Percentiles rank a stretch among this genome's conserved stretches.
These are phyloP conservation scores for Flueggea neowawraea DNA, from an alignment of 441 rosid species.

Conservation along the genomic window DNA sequence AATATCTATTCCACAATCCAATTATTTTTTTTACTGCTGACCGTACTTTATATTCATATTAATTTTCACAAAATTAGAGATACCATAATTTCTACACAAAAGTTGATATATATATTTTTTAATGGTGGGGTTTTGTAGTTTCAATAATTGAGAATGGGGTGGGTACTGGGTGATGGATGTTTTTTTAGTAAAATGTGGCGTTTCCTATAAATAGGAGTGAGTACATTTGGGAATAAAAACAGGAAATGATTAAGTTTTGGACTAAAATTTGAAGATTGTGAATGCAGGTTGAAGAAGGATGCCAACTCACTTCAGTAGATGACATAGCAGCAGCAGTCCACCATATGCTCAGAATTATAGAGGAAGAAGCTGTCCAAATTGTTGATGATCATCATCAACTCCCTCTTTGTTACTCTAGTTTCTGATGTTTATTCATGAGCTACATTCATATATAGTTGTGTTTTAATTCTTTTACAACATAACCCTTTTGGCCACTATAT, in stretches of 20 bases:
- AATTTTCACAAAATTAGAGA: no score
- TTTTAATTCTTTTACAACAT: no score
- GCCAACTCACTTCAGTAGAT: slow-evolving; percentile 76
- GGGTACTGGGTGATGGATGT: not conserved
- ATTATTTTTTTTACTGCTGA: no score
- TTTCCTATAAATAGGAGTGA: slow-evolving; percentile 4
- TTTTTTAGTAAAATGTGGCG: not conserved
- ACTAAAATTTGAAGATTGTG: slow-evolving; percentile 13
- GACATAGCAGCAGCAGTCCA: slow-evolving; percentile 88
- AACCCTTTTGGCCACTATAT: no score
- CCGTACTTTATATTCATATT: not conserved
- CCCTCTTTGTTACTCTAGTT: no score
- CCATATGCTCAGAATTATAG: slow-evolving; percentile 77
- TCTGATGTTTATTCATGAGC: no score
- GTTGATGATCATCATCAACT: not conserved
- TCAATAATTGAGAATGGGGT: not conserved
- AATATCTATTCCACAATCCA: no score
- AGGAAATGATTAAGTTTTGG: slow-evolving; percentile 1
- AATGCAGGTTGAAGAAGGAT: slow-evolving; percentile 84
- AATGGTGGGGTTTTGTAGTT: not conserved
- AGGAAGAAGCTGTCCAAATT: slow-evolving; percentile 31
- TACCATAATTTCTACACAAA: no score
- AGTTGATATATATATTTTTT: no score
- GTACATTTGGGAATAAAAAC: no score
- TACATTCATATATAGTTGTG: no score